Evolutionary conservation across 306 rosid genomes (phyloP), one percentile per base, ranked within the genome.

Genomic region (Malus sylvestris): DNA sequence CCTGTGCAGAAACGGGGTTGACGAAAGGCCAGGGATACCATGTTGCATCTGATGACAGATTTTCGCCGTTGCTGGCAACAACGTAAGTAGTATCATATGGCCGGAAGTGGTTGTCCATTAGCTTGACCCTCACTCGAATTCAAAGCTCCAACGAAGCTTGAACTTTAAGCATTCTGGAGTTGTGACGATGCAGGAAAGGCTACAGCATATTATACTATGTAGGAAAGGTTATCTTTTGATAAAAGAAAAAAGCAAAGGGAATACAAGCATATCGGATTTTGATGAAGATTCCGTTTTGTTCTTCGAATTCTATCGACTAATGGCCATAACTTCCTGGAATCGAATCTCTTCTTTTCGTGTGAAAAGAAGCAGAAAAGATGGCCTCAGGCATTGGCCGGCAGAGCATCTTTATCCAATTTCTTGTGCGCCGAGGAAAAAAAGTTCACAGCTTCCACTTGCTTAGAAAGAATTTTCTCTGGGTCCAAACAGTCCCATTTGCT

Each of bases 261-360:
- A 65, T 16, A 23, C 8, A 45, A 65, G 29, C 77, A 78, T 23
- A 42, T 33, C 44, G 11, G 32, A 46, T 40, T 10, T 65, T 60
- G 67, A 76, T 55, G 49, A 27, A 73, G 79, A 81, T 83, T 86
- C 87, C 73, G 51, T 78, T 75, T 60, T 8, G 4, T 52, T 69
- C 61, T 60, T 20, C 40, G 49, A 73, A 49, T 33, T 55, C 70
- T 71, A 68, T 62, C 4, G 3, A 25, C 15, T 19, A 55, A 18
- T 20, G 42, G 23, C 71, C 46, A 18, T 33, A 20, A 57, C 11
- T 51, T 53, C 32, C 13, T 13, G 22, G 65, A 22, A 62, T 40
- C 38, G 77, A 78, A 71, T 81, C 67, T 18, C 55, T 49, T 52
- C 44, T 27, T 76, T 80, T 25, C 18, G 16, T 0, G 27, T n/a